These are phyloP conservation scores for Metarhizium album DNA, from an alignment of 2,329 filamentous ascomycete genomes.

Conservation along the genomic window DNA sequence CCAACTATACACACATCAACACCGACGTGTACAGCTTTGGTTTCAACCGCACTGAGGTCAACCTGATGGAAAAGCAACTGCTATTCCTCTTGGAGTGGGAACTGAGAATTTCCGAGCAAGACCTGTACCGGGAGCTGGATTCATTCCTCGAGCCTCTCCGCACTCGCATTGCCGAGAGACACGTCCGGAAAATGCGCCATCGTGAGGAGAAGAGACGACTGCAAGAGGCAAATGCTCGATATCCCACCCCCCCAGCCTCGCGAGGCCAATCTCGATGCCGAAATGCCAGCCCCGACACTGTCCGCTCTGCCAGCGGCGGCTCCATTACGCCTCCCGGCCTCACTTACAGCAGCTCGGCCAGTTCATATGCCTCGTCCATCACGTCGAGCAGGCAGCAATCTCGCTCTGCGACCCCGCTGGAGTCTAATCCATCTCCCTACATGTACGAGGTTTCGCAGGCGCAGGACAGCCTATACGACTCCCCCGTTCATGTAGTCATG, in stretches of 20 bases:
- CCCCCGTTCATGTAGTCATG: conserved; percentile 35
- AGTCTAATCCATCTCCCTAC: conserved; percentile 33
- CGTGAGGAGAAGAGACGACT: conserved; percentile 34
- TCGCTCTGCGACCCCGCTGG: conserved; percentile 41
- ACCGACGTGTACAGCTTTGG: conserved; percentile 60
- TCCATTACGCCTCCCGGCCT: conserved; percentile 36
- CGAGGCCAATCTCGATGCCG: conserved; percentile 32
- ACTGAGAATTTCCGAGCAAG: conserved; percentile 70
- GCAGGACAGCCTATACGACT: conserved; percentile 35
- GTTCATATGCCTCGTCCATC: conserved; percentile 38
- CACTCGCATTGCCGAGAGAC: conserved; percentile 39
- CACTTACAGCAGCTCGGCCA: conserved; percentile 37
- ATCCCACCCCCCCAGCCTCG: conserved; percentile 36
- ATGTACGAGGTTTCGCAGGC: conserved; percentile 21
- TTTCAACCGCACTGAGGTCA: conserved; percentile 91
- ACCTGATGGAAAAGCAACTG: conserved; percentile 98
- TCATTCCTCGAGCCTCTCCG: conserved; percentile 82
- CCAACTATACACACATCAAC: conserved; percentile 75
- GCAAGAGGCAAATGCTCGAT: conserved; percentile 26
- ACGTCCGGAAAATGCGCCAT: conserved; percentile 39
- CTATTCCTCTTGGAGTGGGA: conserved; percentile 94
- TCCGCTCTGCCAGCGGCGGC: conserved; percentile 27
- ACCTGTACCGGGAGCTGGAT: conserved; percentile 80
- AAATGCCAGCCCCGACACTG: conserved; percentile 28
- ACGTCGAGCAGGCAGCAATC: conserved; percentile 38